A percentile compares a stretch with the other conserved stretches of the same genome.
These are phyloP conservation scores for Fistulifera pelliculosa DNA, from an alignment of 108 stramenopile genomes.

Conservation along the genomic window DNA sequence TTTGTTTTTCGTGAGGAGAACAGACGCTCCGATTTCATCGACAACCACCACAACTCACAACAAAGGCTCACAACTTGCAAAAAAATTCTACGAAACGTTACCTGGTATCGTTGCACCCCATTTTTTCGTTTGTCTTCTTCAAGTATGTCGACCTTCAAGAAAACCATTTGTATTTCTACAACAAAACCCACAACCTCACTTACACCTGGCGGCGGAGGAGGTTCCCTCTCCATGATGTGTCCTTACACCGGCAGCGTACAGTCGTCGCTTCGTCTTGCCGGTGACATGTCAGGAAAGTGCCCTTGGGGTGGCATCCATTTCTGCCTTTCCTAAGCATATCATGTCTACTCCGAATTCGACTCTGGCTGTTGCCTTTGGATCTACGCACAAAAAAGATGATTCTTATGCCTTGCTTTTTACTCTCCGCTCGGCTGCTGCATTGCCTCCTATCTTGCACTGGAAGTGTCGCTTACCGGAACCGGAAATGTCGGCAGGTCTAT, in stretches of 20 bases:
- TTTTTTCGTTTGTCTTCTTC: background rate
- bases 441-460: slow-evolving; percentile 52
- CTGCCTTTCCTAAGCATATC: slow-evolving; percentile 30
- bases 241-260: slow-evolving; percentile 27
- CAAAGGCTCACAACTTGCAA: no score
- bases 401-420: slow-evolving; percentile 39
- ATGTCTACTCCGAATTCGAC: background rate
- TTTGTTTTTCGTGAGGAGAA: no score
- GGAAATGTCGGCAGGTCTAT: slow-evolving; percentile 29
- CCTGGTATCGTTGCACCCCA: background rate
- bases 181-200: slow-evolving; percentile 29
- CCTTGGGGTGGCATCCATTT: slow-evolving; percentile 30
- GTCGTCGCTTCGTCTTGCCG: slow-evolving; percentile 31
- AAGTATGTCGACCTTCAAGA: background rate
- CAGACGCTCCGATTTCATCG: no score
- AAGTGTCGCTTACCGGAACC: slow-evolving; percentile 62
- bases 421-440: slow-evolving; percentile 20
- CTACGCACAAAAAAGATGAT: slow-evolving; percentile 29
- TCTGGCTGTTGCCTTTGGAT: slow-evolving; percentile 14
- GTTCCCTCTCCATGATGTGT: slow-evolving; percentile 29
- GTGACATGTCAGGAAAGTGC: slow-evolving; percentile 33
- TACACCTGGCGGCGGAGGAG: slow-evolving; percentile 37
- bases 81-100: no score
- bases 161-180: slow-evolving; percentile 18
- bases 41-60: no score